Evolutionary conservation across 305 asterid genomes (phyloP).

Genomic region (Fraxinus sp.): DNA sequence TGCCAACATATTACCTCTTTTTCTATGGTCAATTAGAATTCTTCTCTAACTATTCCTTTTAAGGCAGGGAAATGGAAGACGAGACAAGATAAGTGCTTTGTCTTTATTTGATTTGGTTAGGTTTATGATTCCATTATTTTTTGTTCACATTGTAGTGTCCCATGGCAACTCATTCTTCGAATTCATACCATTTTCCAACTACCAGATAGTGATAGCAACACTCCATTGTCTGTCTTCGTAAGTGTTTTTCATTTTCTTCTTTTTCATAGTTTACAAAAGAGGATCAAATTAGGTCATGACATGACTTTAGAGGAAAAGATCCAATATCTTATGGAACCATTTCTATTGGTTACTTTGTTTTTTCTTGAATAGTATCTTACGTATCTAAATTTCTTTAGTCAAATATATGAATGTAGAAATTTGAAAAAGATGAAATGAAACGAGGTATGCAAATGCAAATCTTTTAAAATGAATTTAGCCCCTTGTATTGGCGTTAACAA

Average conservation of each 20-base stretch:
- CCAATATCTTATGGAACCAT: background rate
- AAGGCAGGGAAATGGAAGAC: background rate
- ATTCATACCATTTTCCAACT: background rate
- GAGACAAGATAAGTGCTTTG: background rate
- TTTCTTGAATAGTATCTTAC: too few species aligned
- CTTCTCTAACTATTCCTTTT: background rate
- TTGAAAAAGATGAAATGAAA: too few species aligned
- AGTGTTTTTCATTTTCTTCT: background rate
- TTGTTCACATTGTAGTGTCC: background rate
- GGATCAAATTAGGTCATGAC: background rate
- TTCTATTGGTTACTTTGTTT: background rate
- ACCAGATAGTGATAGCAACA: background rate
- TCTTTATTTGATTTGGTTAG: background rate
- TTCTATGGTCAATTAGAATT: background rate
- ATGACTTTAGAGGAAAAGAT: background rate
- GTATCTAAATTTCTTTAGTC: too few species aligned
- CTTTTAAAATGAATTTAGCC: too few species aligned
- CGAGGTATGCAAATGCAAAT: too few species aligned
- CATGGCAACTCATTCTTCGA: background rate
- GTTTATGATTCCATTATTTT: background rate
- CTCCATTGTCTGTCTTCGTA: background rate
- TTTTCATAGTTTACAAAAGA: background rate
- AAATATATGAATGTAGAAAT: too few species aligned
- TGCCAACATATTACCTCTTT: too few species aligned
- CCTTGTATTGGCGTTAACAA: too few species aligned